A percentile compares a stretch with the other conserved stretches of the same genome.
phyloP scores from a whole-genome alignment of 495 filamentous ascomycete genomes.

The Penicillium waksmanii region DNA sequence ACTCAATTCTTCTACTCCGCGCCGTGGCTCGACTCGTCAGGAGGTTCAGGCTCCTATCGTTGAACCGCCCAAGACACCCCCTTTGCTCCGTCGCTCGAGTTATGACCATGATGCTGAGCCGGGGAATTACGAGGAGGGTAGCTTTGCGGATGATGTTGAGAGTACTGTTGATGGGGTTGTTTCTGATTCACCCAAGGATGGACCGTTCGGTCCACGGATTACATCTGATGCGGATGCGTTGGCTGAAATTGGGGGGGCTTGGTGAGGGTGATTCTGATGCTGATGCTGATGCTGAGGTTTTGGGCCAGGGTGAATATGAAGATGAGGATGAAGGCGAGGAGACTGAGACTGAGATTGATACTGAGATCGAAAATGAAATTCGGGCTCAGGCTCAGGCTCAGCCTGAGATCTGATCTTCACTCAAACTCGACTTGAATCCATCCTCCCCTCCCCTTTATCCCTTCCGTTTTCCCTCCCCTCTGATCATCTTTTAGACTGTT shows the following conservation, averaged over 20 bases:
- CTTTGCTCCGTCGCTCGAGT: constrained; percentile 66
- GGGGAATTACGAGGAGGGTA: constrained; percentile 38
- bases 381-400: not conserved
- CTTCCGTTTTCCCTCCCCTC: not conserved
- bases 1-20: constrained; percentile 36
- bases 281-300: not conserved
- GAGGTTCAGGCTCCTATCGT: constrained; percentile 40
- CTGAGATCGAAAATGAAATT: not conserved
- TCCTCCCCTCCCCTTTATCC: not conserved
- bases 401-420: not conserved
- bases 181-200: constrained; percentile 42
- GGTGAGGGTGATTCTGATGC: not conserved
- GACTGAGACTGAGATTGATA: not conserved
- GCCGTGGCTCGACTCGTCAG: constrained; percentile 37
- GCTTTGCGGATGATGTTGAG: constrained; percentile 44
- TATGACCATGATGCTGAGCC: constrained; percentile 75
- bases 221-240: constrained; percentile 16
- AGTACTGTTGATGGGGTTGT: constrained; percentile 46
- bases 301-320: not conserved
- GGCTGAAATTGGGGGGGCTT: constrained; percentile 1
- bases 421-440: not conserved
- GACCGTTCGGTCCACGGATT: constrained; percentile 46
- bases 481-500: not conserved
- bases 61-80: constrained; percentile 65
- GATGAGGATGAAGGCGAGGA: not conserved